phyloP scores from a whole-genome alignment of 805 yeast species.

The Clavispora santaluciae region DNA sequence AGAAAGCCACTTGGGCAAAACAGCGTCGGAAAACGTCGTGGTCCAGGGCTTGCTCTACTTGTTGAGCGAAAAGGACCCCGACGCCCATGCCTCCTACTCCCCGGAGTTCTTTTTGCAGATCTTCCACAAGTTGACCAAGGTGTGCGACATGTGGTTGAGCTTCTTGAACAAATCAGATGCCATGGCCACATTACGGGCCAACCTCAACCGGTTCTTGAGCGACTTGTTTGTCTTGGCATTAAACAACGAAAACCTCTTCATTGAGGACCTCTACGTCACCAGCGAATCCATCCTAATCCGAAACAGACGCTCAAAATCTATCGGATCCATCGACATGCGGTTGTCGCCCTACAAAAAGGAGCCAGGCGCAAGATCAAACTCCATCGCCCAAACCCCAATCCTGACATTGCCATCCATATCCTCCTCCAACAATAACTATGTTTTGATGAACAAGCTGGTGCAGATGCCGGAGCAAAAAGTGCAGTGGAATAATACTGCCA shows the following conservation, averaged over 20 bases:
- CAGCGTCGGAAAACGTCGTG: slow-evolving; percentile 15
- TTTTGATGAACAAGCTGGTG: slow-evolving; percentile 2
- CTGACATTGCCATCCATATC: background rate
- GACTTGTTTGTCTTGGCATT: slow-evolving; percentile 8
- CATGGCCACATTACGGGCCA: slow-evolving; percentile 12
- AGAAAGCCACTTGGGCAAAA: background rate
- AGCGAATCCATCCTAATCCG: slow-evolving; percentile 7
- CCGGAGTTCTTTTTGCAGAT: slow-evolving; percentile 21
- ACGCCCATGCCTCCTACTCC: slow-evolving; percentile 1
- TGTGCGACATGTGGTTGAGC: slow-evolving; percentile 21
- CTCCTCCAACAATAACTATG: background rate
- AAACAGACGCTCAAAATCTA: slow-evolving; percentile 7
- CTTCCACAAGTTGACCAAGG: slow-evolving; percentile 8
- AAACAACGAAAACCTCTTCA: slow-evolving; percentile 4
- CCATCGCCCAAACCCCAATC: background rate
- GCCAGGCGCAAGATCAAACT: background rate
- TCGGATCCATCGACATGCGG: slow-evolving; percentile 3
- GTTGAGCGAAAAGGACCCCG: slow-evolving; percentile 11
- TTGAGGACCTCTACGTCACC: slow-evolving; percentile 4
- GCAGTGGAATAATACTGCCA: background rate
- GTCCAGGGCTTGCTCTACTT: slow-evolving; percentile 26
- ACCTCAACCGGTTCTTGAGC: slow-evolving; percentile 13
- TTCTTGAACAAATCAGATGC: slow-evolving; percentile 9
- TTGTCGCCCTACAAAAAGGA: background rate
- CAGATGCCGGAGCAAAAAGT: background rate